Evolutionary conservation across 257 asterid genomes (phyloP), one percentile per base, ranked within the genome.

Genomic region (Fraxinus pennsylvanica): DNA sequence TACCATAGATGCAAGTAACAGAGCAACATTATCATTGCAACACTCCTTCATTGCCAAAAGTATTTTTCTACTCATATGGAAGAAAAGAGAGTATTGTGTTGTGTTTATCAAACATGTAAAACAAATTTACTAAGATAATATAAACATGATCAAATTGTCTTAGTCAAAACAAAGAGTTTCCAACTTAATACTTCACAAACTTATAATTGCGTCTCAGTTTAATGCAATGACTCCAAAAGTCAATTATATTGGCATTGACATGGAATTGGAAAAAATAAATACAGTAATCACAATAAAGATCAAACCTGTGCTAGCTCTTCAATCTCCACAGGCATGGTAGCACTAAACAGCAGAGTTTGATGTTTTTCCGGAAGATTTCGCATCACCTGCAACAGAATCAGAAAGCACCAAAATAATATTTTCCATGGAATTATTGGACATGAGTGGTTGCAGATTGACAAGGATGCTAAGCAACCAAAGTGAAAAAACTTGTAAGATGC

Each of bases 241-340:
- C 17, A 70, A 71, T 35, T 67, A 66, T 65, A 59, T 72, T 63
- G 54, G 50, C 72, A 80, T 74, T 63, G 45, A 71, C 3, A 71
- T 19, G 77, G 36, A 59, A 69, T 25, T 19, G 50, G 72, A 38
- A 76, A 33, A 75, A 79, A 57, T n/a, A 43, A 39, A 25, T 67
- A 52, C 29, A 21, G 74, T 61, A 30, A 65, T 45, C 77, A 25
- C 71, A 76, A 74, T 17, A 35, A 66, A 77, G 63, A 70, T 77
- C 78, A 81, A 79, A 90, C 97, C 93, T 92, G 97, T 43, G 98
- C 88, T 74, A 94, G 86, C 78, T 86, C 89, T 87, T 94, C 97
- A 84, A 94, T 94, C 89, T 94, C 97, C 77, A 88, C 89, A 1
- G 98, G 98, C 98, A 94, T 94, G 76, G 98, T 94, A 27, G 98